Base-by-base conservation (phyloP, 73 alveolate species). In the Strombidium stylifer region DNA sequence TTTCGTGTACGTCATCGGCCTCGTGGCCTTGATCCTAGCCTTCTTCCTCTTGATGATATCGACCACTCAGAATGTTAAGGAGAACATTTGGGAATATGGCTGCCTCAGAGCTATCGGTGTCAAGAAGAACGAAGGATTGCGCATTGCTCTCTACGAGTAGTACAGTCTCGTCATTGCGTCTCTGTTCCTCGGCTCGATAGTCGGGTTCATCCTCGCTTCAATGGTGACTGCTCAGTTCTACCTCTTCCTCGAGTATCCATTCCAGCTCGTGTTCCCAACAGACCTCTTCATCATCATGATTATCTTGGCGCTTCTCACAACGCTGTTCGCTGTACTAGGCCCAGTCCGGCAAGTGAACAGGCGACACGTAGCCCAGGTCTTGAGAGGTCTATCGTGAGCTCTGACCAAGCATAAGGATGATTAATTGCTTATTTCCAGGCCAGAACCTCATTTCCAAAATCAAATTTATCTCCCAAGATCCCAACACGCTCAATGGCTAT, bases 331-430 rank as follows among this genome's bases (percentile, higher is more conserved):
- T 34, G 83, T 95, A 32, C 75, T 72, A 32, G 48, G 84, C 58
- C 98, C 99, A 27, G 94, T 90, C 21, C 69, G 82, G 59, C 94
- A 85, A 5, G 88, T 92, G 21, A 92, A 87, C 72, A 73, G 81
- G 23, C 69, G 75, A 64, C 76, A 91, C 47, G 82, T 94, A 16
- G 88, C 97, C 15, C 66, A 61, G 18, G 87, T 94, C 15, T 74
- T 94, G 53, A 87, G 81, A 80, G 98, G 97, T 35, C 73, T 74
- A 27, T 64, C 37, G 4, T 67, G 58, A 76, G 21, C 27, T 24
- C 46, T 44, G 8, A n/a, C n/a, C n/a, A n/a, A n/a, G n/a, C n/a
- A n/a, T n/a, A n/a, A n/a, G n/a, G n/a, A n/a, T n/a, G n/a, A n/a
- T n/a, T n/a, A n/a, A n/a, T n/a, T n/a, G n/a, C n/a, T n/a, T n/a